Evolutionary conservation across 139 green algal genomes (phyloP).

Genomic region (Chlamydomonas incerta): DNA sequence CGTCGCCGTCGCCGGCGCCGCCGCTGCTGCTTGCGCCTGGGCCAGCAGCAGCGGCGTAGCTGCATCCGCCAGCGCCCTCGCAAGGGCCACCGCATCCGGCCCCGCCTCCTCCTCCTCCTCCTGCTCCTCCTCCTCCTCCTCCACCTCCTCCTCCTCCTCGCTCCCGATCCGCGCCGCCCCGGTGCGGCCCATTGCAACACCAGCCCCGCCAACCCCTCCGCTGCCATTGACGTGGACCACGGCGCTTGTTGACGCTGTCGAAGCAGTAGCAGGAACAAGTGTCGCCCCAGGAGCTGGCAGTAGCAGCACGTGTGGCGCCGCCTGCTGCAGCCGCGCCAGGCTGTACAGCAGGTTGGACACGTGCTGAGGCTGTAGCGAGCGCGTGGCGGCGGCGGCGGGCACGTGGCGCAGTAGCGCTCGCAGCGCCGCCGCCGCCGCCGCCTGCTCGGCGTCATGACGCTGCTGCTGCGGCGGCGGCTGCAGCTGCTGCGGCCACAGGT

Average conservation of each 20-base stretch:
- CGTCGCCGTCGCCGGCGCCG: too few species aligned
- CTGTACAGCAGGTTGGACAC: constrained; percentile 30
- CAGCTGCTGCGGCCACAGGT: background rate
- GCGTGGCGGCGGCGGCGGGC: background rate
- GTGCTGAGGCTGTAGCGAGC: constrained; percentile 16
- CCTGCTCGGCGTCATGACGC: background rate
- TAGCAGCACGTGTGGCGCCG: background rate
- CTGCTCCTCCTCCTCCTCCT: too few species aligned
- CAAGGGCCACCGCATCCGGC: background rate
- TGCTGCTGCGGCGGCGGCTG: background rate
- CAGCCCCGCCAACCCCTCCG: too few species aligned
- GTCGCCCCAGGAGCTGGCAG: too few species aligned
- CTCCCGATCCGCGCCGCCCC: too few species aligned
- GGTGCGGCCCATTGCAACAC: too few species aligned
- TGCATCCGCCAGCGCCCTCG: background rate
- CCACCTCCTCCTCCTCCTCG: too few species aligned
- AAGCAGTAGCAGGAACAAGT: too few species aligned
- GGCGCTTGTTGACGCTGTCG: too few species aligned
- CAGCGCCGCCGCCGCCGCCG: background rate
- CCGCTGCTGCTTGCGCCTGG: background rate
- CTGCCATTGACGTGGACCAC: too few species aligned
- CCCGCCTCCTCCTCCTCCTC: background rate
- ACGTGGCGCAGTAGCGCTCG: background rate
- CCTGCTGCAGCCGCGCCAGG: background rate
- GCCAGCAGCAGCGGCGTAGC: background rate